Conservation (phyloP, 2,329 filamentous ascomycete genomes). For the Exophiala aquamarina region DNA sequence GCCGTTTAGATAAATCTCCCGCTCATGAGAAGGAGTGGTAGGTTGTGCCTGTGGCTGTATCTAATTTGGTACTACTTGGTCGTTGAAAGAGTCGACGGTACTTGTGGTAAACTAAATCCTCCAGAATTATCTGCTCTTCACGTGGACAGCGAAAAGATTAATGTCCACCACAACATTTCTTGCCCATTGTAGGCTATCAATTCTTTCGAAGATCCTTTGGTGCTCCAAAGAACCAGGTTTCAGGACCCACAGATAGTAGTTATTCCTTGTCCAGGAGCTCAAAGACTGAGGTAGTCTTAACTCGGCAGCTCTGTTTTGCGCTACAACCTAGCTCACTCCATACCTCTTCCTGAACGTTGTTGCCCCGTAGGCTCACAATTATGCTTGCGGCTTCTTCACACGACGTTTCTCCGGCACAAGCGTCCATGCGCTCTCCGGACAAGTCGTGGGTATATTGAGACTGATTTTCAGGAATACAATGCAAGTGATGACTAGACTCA, state of each 20-base stretch:
- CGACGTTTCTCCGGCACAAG: conserved; percentile 14
- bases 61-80: too few species aligned
- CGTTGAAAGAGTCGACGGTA: too few species aligned
- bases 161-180: too few species aligned
- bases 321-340: conserved; percentile 26
- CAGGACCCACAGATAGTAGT: conserved; percentile 7
- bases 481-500: not conserved
- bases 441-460: not conserved
- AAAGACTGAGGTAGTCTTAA: conserved; percentile 27
- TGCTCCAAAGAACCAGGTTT: not conserved
- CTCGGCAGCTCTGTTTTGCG: conserved; percentile 22
- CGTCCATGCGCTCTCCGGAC: not conserved
- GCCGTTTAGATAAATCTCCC: too few species aligned
- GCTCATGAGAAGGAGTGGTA: too few species aligned
- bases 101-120: too few species aligned
- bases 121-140: too few species aligned
- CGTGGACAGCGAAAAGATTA: too few species aligned
- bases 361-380: conserved; percentile 26
- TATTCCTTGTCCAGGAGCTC: conserved; percentile 24
- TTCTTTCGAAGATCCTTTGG: too few species aligned
- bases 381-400: conserved; percentile 27
- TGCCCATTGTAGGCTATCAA: too few species aligned
- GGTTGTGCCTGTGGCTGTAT: too few species aligned
- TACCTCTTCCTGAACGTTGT: conserved; percentile 14
- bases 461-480: not conserved